These are phyloP conservation scores for Anethum foeniculum DNA, from an alignment of 140 eudicot species.

Conservation along the genomic window DNA sequence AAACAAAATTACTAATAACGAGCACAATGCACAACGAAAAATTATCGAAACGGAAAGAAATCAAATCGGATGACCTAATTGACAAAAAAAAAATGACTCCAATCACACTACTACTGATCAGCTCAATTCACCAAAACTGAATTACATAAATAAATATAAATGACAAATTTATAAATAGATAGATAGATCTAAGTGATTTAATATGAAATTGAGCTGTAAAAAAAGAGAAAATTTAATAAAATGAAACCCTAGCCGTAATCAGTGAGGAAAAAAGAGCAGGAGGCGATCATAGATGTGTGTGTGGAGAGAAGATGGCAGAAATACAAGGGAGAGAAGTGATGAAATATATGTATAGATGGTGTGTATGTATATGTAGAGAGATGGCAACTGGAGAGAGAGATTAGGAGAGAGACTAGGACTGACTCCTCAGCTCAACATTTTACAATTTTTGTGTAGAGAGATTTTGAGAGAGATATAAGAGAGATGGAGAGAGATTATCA, in stretches of 20 bases:
- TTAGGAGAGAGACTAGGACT: slow-evolving; percentile 10
- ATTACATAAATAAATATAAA: background rate
- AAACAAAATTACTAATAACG: background rate
- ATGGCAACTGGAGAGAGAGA: slow-evolving; percentile 5
- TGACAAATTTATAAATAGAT: background rate
- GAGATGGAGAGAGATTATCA: background rate
- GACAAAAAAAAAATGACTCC: background rate
- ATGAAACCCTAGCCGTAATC: slow-evolving; percentile 46
- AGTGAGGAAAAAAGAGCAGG: slow-evolving; percentile 28
- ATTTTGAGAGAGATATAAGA: background rate
- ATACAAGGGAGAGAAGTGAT: slow-evolving; percentile 13
- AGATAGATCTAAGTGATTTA: background rate
- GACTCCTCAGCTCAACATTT: background rate
- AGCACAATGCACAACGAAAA: background rate
- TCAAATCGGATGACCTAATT: background rate
- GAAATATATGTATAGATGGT: slow-evolving; percentile 9
- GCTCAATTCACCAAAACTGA: background rate
- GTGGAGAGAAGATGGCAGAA: slow-evolving; percentile 10
- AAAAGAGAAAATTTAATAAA: background rate
- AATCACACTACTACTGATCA: background rate
- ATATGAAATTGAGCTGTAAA: background rate
- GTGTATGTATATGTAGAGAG: slow-evolving; percentile 1
- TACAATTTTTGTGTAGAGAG: background rate
- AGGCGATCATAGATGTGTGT: slow-evolving; percentile 36
- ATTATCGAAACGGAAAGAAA: background rate